phyloP scores from a whole-genome alignment of 371 early-diverging fungal species.

The Dichotomocladium elegans region DNA sequence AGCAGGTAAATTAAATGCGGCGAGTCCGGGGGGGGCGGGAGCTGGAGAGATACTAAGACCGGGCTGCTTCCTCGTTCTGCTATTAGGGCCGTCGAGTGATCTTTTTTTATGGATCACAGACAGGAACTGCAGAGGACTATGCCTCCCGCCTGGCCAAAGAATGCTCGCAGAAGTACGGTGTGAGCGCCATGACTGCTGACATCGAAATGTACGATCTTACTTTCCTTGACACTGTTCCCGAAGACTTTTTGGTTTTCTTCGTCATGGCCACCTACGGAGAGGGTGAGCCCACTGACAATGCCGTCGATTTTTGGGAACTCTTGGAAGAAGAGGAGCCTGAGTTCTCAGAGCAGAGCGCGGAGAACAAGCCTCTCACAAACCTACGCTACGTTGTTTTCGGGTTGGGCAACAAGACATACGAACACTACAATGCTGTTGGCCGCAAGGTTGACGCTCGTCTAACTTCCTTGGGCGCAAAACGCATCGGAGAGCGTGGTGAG shows the following conservation, averaged over 20 bases:
- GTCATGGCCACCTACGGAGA: constrained; percentile 89
- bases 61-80: neutral
- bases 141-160: constrained; percentile 87
- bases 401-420: constrained; percentile 97
- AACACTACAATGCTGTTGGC: constrained; percentile 87
- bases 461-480: constrained; percentile 64
- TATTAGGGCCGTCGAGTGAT: constrained; percentile 63
- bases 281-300: constrained; percentile 93
- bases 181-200: constrained; percentile 78
- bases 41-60: neutral
- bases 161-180: constrained; percentile 68
- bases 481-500: constrained; percentile 84
- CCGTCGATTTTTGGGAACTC: constrained; percentile 81
- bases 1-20: constrained; percentile 37
- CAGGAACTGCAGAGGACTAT: constrained; percentile 96
- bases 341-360: constrained; percentile 59
- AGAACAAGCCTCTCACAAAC: constrained; percentile 55
- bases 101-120: constrained; percentile 93
- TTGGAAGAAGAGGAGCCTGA: constrained; percentile 65
- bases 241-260: constrained; percentile 68
- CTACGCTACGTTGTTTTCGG: constrained; percentile 85
- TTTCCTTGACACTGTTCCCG: constrained; percentile 65
- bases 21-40: no score
- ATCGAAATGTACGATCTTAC: constrained; percentile 84
- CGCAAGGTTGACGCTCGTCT: constrained; percentile 66